Conservation (phyloP, 2,329 filamentous ascomycete species). For the Colletotrichum trifolii region DNA sequence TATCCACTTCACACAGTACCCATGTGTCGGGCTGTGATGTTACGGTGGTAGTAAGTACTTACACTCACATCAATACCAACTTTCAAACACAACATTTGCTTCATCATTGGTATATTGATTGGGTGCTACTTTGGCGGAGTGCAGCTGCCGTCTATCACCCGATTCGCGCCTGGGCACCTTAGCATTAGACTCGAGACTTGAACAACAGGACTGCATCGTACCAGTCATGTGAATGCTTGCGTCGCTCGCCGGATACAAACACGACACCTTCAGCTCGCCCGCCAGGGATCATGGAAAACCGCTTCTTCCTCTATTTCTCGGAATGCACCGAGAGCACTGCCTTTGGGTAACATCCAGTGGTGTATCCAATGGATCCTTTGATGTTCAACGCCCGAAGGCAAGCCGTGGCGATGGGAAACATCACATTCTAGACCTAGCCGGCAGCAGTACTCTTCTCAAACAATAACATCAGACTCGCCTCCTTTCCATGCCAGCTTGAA, state of each 20-base stretch:
- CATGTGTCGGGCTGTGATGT: too few species aligned
- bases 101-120: slow-evolving; percentile 41
- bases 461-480: slow-evolving; percentile 36
- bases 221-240: slow-evolving; percentile 54
- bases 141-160: slow-evolving; percentile 68
- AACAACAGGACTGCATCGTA: slow-evolving; percentile 6
- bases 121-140: slow-evolving; percentile 56
- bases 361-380: slow-evolving; percentile 78
- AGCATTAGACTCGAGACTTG: neutral
- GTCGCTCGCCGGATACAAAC: slow-evolving; percentile 55
- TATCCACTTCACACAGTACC: too few species aligned
- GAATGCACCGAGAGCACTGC: slow-evolving; percentile 49
- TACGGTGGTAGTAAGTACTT: too few species aligned
- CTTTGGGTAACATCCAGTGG: slow-evolving; percentile 75
- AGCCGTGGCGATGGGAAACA: slow-evolving; percentile 75
- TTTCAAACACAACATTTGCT: too few species aligned
- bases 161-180: slow-evolving; percentile 46
- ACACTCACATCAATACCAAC: too few species aligned
- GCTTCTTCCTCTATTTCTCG: slow-evolving; percentile 65
- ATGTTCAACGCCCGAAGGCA: slow-evolving; percentile 81
- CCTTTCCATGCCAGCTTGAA: slow-evolving; percentile 64
- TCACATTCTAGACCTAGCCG: slow-evolving; percentile 49
- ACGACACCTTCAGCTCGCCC: slow-evolving; percentile 64
- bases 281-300: slow-evolving; percentile 33
- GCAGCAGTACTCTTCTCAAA: neutral